A percentile compares a stretch with the other conserved stretches of the same genome.
Evolutionary conservation across 306 rosid genomes (phyloP).

Genomic region (Sophora flavescens): DNA sequence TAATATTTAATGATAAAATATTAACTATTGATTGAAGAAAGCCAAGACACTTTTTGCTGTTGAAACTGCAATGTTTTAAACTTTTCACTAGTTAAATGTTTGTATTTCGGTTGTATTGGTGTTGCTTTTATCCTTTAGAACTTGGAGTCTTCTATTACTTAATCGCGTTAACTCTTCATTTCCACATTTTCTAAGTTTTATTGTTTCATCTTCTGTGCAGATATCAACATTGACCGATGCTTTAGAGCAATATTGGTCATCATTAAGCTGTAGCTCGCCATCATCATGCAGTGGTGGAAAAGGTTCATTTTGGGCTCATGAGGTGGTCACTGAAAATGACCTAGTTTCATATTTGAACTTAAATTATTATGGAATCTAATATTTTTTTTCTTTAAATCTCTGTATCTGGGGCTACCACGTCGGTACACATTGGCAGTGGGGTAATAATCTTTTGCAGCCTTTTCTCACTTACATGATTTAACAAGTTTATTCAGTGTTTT

Average conservation of each 20-base stretch:
- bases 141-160: slow-evolving; percentile 10
- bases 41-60: too few species aligned
- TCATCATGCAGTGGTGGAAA: slow-evolving; percentile 73
- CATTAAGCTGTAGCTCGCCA: slow-evolving; percentile 79
- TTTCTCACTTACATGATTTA: slow-evolving; percentile 43
- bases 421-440: slow-evolving; percentile 77
- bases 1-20: too few species aligned
- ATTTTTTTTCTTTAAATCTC: slow-evolving; percentile 38
- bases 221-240: slow-evolving; percentile 67
- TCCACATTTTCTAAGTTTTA: slow-evolving; percentile 11
- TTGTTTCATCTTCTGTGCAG: slow-evolving; percentile 58
- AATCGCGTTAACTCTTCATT: slow-evolving; percentile 19
- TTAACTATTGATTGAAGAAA: too few species aligned
- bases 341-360: slow-evolving; percentile 35
- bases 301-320: slow-evolving; percentile 98
- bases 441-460: slow-evolving; percentile 66
- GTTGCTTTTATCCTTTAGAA: slow-evolving; percentile 29
- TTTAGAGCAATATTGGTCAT: slow-evolving; percentile 84
- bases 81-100: too few species aligned
- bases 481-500: slow-evolving; percentile 34
- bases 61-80: too few species aligned
- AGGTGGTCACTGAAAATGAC: slow-evolving; percentile 66
- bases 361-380: slow-evolving; percentile 54
- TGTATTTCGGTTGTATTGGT: slow-evolving; percentile 20
- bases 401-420: slow-evolving; percentile 50